A percentile compares a stretch with the other conserved stretches of the same genome.
Evolutionary conservation across 2,329 filamentous ascomycete genomes (phyloP).

Genomic region (Ceratocystis colombiana): DNA sequence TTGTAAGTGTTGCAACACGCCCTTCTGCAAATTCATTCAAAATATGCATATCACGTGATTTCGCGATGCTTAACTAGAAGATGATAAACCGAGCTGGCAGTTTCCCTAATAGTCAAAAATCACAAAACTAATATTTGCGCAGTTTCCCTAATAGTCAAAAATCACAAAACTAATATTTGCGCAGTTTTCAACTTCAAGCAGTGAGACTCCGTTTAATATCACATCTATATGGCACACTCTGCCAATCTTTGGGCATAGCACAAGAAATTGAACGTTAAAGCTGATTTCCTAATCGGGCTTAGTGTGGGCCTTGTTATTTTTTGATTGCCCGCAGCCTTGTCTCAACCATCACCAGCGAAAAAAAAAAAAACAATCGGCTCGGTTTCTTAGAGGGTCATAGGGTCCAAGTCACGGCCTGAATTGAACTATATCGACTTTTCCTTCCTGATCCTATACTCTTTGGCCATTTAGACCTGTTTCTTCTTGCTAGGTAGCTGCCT

Average conservation of each 20-base stretch:
- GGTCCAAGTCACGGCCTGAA: slow-evolving; percentile 13
- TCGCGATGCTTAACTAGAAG: not conserved
- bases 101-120: not conserved
- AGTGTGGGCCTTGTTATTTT: slow-evolving; percentile 26
- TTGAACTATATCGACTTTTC: slow-evolving; percentile 1
- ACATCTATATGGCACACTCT: not conserved
- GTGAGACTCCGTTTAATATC: not conserved
- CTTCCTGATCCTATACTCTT: not conserved
- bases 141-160: not conserved
- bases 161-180: too few relatives aligned
- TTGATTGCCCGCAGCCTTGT: slow-evolving; percentile 23
- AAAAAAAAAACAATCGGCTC: slow-evolving; percentile 11
- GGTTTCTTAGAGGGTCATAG: not conserved
- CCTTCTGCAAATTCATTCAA: not conserved
- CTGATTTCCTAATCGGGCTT: slow-evolving; percentile 27
- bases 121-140: too few relatives aligned
- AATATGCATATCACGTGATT: not conserved
- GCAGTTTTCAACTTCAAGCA: too few relatives aligned
- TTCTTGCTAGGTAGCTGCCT: not conserved
- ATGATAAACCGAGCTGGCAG: not conserved
- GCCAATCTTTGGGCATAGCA: not conserved
- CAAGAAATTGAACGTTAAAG: slow-evolving; percentile 20
- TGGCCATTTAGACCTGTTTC: not conserved
- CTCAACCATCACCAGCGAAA: slow-evolving; percentile 18
- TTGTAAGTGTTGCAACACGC: too few relatives aligned